Percentiles rank a stretch among this genome's conserved stretches.
phyloP scores from a whole-genome alignment of 768 basidiomycete genomes.

The Rhodotorula toruloides region DNA sequence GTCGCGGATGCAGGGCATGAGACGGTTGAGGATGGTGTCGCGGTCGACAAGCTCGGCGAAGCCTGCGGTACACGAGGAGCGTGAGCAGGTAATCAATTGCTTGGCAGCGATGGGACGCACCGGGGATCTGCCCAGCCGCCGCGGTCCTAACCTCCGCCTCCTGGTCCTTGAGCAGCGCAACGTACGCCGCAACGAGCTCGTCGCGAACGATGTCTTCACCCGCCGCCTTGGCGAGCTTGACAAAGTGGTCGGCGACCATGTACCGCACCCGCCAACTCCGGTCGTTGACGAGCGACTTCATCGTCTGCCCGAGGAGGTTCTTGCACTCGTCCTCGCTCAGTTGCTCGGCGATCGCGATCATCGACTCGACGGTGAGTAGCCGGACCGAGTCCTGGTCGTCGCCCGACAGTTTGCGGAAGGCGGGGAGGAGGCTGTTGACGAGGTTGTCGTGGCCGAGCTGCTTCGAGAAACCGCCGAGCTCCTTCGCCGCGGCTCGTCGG shows the following conservation, averaged over 20 bases:
- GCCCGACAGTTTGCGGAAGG: conserved; percentile 85
- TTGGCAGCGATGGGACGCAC: conserved; percentile 51
- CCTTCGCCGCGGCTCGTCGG: conserved; percentile 87
- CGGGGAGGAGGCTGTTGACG: conserved; percentile 75
- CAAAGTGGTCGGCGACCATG: conserved; percentile 97
- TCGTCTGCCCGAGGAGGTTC: conserved; percentile 78
- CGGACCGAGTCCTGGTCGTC: conserved; percentile 99
- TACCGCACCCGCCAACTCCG: conserved; percentile 99
- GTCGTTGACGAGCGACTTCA: conserved; percentile 80
- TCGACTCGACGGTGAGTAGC: conserved; percentile 85
- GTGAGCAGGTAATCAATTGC: background rate
- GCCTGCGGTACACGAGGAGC: conserved; percentile 53
- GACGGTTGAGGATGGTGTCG: conserved; percentile 84
- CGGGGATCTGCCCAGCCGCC: conserved; percentile 92
- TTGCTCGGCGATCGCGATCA: conserved; percentile 83
- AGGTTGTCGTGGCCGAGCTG: conserved; percentile 74
- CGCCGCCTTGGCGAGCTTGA: conserved; percentile 89
- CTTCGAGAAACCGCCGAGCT: conserved; percentile 68
- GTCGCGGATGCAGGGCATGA: conserved; percentile 92
- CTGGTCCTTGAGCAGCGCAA: conserved; percentile 90
- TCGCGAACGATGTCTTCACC: conserved; percentile 85
- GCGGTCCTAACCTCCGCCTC: conserved; percentile 98
- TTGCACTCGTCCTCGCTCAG: conserved; percentile 84
- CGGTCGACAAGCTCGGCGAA: conserved; percentile 90
- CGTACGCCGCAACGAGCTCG: conserved; percentile 86